These are phyloP conservation scores for Suhomyces yuchorum DNA, from an alignment of 1,139 yeast genomes.

Conservation along the genomic window DNA sequence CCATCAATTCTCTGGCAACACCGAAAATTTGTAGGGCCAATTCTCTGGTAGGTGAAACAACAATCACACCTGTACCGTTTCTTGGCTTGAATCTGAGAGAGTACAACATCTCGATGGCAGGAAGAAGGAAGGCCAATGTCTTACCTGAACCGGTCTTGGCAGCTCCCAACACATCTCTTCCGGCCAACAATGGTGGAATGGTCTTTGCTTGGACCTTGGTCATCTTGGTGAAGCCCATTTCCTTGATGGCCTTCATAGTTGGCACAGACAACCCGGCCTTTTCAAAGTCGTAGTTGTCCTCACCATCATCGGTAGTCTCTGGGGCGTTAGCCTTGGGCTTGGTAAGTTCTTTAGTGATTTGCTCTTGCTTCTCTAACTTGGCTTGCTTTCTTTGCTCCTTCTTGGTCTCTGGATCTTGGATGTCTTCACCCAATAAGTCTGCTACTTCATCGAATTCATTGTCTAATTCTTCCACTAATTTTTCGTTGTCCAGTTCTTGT, in stretches of 20 bases:
- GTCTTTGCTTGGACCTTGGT: slow-evolving; percentile 93
- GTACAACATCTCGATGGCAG: slow-evolving; percentile 90
- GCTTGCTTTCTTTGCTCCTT: slow-evolving; percentile 24
- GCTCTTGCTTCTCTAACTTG: slow-evolving; percentile 23
- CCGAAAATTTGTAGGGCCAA: slow-evolving; percentile 96
- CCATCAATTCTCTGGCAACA: slow-evolving; percentile 92
- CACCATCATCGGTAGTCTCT: slow-evolving; percentile 44
- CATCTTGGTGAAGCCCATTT: slow-evolving; percentile 89
- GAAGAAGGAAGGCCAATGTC: slow-evolving; percentile 90
- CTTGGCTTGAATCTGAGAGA: slow-evolving; percentile 89
- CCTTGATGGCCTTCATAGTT: slow-evolving; percentile 73
- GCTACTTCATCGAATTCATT: slow-evolving; percentile 60
- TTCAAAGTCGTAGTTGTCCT: slow-evolving; percentile 46
- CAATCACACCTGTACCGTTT: slow-evolving; percentile 88
- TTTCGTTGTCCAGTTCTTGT: slow-evolving; percentile 40
- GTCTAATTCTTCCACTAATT: slow-evolving; percentile 51
- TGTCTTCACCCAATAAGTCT: slow-evolving; percentile 48
- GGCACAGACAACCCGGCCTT: slow-evolving; percentile 69
- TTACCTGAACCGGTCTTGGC: slow-evolving; percentile 99
- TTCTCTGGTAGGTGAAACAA: slow-evolving; percentile 88
- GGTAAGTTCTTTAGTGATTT: slow-evolving; percentile 26
- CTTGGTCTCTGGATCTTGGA: slow-evolving; percentile 42
- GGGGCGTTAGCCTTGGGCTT: slow-evolving; percentile 26
- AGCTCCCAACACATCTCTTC: slow-evolving; percentile 94
- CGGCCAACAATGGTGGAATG: slow-evolving; percentile 92